Conservation (phyloP, 768 basidiomycete species). For the Auriscalpium vulgare region DNA sequence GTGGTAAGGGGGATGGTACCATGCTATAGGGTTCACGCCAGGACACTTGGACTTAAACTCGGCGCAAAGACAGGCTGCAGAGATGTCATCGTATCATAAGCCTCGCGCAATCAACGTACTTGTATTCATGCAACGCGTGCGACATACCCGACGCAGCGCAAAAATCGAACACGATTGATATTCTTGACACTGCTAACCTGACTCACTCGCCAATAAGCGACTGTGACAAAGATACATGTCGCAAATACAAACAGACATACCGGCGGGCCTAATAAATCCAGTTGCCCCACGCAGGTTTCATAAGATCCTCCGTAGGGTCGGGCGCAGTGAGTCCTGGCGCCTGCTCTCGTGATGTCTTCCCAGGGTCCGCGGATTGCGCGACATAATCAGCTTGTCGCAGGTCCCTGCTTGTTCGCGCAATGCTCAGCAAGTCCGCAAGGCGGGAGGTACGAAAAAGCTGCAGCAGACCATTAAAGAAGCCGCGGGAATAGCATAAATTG, state of each 20-base stretch:
- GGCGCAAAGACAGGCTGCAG: slow-evolving; percentile 6
- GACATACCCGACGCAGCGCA: slow-evolving; percentile 13
- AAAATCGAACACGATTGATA: slow-evolving; percentile 9
- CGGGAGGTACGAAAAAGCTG: slow-evolving; percentile 6
- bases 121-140: slow-evolving; percentile 5
- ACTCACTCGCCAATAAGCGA: not conserved
- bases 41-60: slow-evolving; percentile 6
- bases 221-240: not conserved
- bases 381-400: slow-evolving; percentile 11
- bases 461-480: not conserved
- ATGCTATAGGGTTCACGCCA: slow-evolving; percentile 8
- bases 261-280: slow-evolving; percentile 9
- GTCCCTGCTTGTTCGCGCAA: slow-evolving; percentile 12
- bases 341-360: slow-evolving; percentile 5
- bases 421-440: slow-evolving; percentile 11
- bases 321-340: slow-evolving; percentile 1
- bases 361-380: slow-evolving; percentile 9
- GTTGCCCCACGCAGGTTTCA: slow-evolving; percentile 13
- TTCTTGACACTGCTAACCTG: slow-evolving; percentile 8
- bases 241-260: slow-evolving; percentile 6
- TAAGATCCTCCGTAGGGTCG: slow-evolving; percentile 13
- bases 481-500: not conserved
- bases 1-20: slow-evolving; percentile 11
- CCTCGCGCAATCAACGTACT: not conserved
- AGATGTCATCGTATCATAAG: not conserved